phyloP scores from a whole-genome alignment of 2,329 filamentous ascomycete species.

The Cordyceps tenuipes region DNA sequence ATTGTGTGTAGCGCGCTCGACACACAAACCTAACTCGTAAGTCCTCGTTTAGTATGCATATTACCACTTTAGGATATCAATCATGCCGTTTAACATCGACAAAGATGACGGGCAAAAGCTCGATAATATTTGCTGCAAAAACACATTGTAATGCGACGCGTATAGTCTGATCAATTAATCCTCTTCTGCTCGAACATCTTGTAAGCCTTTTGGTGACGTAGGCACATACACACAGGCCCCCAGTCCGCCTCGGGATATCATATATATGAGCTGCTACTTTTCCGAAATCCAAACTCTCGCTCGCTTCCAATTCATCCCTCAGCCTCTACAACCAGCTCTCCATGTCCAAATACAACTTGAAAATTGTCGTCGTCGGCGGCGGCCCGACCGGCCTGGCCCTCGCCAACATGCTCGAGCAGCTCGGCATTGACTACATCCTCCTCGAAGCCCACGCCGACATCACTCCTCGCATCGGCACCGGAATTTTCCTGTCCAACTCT shows the following conservation, averaged over 20 bases:
- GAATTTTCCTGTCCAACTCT: slow-evolving; percentile 38
- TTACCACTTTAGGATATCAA: neutral
- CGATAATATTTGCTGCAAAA: neutral
- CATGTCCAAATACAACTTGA: slow-evolving; percentile 5
- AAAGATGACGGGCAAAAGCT: neutral
- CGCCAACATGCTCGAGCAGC: slow-evolving; percentile 32
- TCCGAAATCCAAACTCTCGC: neutral
- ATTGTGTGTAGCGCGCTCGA: too few relatives aligned
- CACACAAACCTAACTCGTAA: too few relatives aligned
- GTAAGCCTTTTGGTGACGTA: neutral
- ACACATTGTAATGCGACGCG: neutral
- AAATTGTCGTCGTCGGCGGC: slow-evolving; percentile 35
- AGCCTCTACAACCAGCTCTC: neutral
- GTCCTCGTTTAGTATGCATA: neutral
- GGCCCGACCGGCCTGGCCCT: slow-evolving; percentile 33
- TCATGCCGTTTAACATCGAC: neutral
- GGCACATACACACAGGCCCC: neutral
- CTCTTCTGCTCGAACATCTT: neutral
- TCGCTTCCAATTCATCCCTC: neutral
- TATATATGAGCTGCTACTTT: neutral
- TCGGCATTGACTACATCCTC: slow-evolving; percentile 39
- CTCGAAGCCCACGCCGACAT: slow-evolving; percentile 36
- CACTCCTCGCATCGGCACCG: slow-evolving; percentile 38
- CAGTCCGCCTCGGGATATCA: neutral
- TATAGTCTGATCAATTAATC: neutral